phyloP scores from a whole-genome alignment of 257 asterid genomes.

The Solanum sejunctum region DNA sequence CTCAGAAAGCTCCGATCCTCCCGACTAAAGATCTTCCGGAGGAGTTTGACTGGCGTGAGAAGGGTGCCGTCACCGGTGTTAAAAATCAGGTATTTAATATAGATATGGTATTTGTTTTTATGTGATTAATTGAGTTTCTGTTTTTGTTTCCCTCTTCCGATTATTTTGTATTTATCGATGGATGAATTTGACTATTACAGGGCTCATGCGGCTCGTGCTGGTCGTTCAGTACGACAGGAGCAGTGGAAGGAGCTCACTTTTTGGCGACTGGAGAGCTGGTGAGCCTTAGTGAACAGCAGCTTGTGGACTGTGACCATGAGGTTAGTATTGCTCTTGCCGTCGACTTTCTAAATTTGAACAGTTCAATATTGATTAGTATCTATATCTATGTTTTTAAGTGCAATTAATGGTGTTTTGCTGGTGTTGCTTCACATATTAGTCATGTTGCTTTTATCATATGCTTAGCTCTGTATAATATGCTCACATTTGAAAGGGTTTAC shows the following conservation, averaged over 20 bases:
- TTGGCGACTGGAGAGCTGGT: slow-evolving; percentile 70
- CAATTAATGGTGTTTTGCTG: background rate
- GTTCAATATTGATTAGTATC: background rate
- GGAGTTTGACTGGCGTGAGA: slow-evolving; percentile 83
- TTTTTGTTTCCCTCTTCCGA: background rate
- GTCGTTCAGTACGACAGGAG: slow-evolving; percentile 86
- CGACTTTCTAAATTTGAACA: background rate
- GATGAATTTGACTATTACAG: slow-evolving; percentile 19
- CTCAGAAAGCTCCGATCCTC: slow-evolving; percentile 54
- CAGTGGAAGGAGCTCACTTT: slow-evolving; percentile 80
- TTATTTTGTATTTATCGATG: background rate
- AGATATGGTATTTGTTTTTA: background rate
- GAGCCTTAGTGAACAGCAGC: slow-evolving; percentile 98
- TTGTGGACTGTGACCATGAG: slow-evolving; percentile 95
- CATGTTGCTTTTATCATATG: background rate
- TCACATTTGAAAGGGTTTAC: background rate
- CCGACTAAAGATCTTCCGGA: slow-evolving; percentile 59
- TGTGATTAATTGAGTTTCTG: background rate
- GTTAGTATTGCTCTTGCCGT: slow-evolving; percentile 19
- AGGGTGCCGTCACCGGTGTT: slow-evolving; percentile 73
- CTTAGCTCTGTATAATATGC: background rate
- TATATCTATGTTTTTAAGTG: background rate
- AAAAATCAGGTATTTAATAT: slow-evolving; percentile 54
- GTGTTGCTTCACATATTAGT: background rate
- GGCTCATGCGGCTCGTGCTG: slow-evolving; percentile 97